Evolutionary conservation across 352 stramenopile genomes (phyloP).

Genomic region (Thalassiosira livingstoniorum): DNA sequence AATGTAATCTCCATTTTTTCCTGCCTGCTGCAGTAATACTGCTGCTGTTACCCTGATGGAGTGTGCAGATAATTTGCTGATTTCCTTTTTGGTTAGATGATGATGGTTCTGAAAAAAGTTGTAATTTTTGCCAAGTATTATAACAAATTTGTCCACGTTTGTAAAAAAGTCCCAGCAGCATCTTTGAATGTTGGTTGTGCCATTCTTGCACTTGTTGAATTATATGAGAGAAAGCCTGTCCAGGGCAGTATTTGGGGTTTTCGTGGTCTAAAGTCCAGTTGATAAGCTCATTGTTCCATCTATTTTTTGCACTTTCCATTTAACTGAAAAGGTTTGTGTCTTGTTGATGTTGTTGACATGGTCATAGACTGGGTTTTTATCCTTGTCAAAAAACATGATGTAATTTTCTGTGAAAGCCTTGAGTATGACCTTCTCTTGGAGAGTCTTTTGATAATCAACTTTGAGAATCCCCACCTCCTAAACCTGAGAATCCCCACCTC

Average conservation of each 20-base stretch:
- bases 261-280: background rate
- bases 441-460: background rate
- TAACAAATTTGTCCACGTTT: background rate
- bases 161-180: slow-evolving; percentile 7
- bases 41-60: slow-evolving; percentile 34
- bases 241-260: slow-evolving; percentile 12
- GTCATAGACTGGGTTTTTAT: background rate
- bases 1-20: slow-evolving; percentile 24
- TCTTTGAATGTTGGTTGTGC: background rate
- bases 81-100: background rate
- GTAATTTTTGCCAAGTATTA: slow-evolving; percentile 10
- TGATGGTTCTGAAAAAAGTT: background rate
- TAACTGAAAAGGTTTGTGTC: background rate
- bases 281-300: slow-evolving; percentile 16
- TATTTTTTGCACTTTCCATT: slow-evolving; percentile 33
- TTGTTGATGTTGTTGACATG: background rate
- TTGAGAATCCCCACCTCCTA: too few relatives aligned
- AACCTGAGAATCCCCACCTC: too few relatives aligned
- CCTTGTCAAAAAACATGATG: slow-evolving; percentile 5
- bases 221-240: background rate
- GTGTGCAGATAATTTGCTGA: slow-evolving; percentile 34
- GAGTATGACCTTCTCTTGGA: background rate
- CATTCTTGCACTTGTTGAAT: background rate
- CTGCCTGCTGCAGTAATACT: slow-evolving; percentile 35
- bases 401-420: slow-evolving; percentile 18